These are phyloP conservation scores for Sabuloglossum arenarium DNA, from an alignment of 495 filamentous ascomycete genomes.

Conservation along the genomic window DNA sequence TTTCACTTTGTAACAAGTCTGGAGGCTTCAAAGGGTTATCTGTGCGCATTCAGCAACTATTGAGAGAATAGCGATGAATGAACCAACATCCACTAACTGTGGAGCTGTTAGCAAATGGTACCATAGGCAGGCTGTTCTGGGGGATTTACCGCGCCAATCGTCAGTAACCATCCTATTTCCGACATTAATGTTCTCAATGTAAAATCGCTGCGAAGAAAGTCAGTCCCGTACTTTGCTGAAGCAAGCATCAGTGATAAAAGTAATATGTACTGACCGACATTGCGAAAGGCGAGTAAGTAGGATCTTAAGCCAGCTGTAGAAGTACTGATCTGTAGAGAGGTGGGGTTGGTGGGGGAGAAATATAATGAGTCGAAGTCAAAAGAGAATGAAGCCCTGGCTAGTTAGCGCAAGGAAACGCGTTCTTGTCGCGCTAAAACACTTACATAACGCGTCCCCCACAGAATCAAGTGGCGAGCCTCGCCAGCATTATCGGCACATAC, in stretches of 20 bases:
- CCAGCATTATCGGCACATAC: no score
- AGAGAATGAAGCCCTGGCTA: no score
- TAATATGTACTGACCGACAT: neutral
- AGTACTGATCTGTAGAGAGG: neutral
- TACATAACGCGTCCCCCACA: neutral
- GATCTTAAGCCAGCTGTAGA: neutral
- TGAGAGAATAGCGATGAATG: neutral
- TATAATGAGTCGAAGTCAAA: neutral
- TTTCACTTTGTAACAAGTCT: conserved; percentile 88
- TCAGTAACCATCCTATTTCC: conserved; percentile 64
- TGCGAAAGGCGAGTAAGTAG: neutral
- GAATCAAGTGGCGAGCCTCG: neutral
- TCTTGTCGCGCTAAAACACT: no score
- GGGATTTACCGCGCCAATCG: conserved; percentile 67
- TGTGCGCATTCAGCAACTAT: neutral
- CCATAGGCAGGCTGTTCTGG: neutral
- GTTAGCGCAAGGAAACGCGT: no score
- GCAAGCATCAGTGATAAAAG: neutral
- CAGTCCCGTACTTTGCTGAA: neutral
- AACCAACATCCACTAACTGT: conserved; percentile 44
- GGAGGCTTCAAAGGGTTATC: conserved; percentile 86
- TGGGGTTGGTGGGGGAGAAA: neutral
- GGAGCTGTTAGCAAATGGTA: conserved; percentile 4
- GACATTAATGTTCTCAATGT: conserved; percentile 74
- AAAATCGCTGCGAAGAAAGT: conserved; percentile 32